Conservation (phyloP, 306 rosid genomes). For the Crotalaria pallida region DNA sequence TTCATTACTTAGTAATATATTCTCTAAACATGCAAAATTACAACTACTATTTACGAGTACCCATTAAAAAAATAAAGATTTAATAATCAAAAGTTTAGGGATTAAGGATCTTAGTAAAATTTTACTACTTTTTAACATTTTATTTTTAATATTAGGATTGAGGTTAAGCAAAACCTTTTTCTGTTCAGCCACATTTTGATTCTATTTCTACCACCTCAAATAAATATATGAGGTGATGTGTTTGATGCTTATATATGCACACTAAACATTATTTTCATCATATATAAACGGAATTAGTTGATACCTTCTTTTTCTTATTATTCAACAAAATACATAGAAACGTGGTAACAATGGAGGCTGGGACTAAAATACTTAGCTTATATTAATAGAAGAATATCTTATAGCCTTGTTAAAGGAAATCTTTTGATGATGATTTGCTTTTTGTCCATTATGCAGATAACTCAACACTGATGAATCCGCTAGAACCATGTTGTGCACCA, state of each 20-base stretch:
- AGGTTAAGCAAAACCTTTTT: too few species aligned
- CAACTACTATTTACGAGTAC: background rate
- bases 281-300: background rate
- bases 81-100: too few species aligned
- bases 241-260: too few species aligned
- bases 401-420: background rate
- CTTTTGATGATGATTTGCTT: background rate
- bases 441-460: too few species aligned
- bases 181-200: too few species aligned
- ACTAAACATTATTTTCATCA: background rate
- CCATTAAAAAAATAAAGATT: too few species aligned
- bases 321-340: background rate
- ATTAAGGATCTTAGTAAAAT: too few species aligned
- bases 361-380: background rate
- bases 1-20: background rate
- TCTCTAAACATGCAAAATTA: background rate
- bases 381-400: too few species aligned
- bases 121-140: too few species aligned
- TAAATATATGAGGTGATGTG: too few species aligned
- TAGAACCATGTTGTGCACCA: conserved; percentile 29
- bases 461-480: conserved; percentile 28
- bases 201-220: too few species aligned
- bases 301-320: background rate
- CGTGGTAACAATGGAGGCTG: background rate
- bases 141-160: too few species aligned